Base-by-base conservation (phyloP, 2,329 filamentous ascomycete genomes). In the Cladobotryum protrusum region DNA sequence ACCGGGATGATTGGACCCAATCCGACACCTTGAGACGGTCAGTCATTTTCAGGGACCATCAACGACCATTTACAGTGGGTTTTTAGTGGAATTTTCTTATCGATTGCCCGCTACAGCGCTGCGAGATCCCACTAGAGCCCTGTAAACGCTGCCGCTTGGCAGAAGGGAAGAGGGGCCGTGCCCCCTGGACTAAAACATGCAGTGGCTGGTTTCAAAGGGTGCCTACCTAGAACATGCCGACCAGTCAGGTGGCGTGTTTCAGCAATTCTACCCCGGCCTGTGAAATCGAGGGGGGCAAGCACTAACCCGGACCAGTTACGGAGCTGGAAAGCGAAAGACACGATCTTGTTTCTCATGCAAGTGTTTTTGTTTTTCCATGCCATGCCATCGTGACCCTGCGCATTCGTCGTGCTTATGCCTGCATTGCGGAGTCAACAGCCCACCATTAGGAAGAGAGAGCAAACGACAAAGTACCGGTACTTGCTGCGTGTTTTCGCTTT, bases 161-260 rank as follows among this genome's bases (percentile, higher is more conserved):
- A 32, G 39, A 29, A 29, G 24, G 24, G 24, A 29, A 29, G 24
- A 29, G 24, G 24, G 24, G 24, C 17, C 15, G 24, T 45, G 24
- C 36, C 48, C 48, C 49, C 49, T 52, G 49, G 48, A 44, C 49
- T 41, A 52, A 39, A 46, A 39, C 19, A 52, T 49, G 50, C 50
- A 52, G 42, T 49, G 46, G 45, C 50, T 52, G 47, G 50, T 52
- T 52, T 52, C 50, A 52, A 9, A 29, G 24, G 24, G 24, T 29
- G 24, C 24, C 24, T 29, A 29, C 24, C 24, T 29, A 29, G 50
- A 45, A 45, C 12, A 41, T 14, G 32, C 18, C 18, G 32, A n/a
- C 50, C 50, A 49, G 46, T 49, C 47, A 52, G 32, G 45, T 41
- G 41, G 47, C 50, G 47, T 33, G 39, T 33, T 33, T 49, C 41